Evolutionary conservation across 768 basidiomycete species (phyloP).

Genomic region (Brasilioporus rufonigricans): DNA sequence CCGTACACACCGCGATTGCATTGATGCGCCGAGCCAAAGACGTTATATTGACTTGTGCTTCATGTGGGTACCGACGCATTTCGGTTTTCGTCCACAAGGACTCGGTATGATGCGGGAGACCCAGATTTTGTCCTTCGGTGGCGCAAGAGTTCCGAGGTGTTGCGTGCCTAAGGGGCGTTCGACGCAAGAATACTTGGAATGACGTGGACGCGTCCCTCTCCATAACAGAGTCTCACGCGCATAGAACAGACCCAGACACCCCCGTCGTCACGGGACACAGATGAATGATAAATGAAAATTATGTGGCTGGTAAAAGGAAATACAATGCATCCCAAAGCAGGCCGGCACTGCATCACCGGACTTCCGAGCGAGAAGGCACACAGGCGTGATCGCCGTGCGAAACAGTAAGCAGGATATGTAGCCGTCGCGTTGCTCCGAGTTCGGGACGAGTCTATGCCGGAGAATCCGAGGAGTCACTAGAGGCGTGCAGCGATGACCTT

Average conservation of each 20-base stretch:
- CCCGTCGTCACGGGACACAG: not conserved
- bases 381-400: constrained; percentile 7
- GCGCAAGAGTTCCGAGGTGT: too few species aligned
- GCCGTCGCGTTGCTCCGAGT: not conserved
- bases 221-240: not conserved
- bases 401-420: not conserved
- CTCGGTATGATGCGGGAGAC: not conserved
- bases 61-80: not conserved
- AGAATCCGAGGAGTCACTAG: not conserved
- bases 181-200: too few species aligned
- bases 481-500: not conserved
- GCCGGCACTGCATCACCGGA: not conserved
- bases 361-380: not conserved
- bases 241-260: not conserved
- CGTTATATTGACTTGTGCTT: not conserved
- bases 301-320: not conserved
- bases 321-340: not conserved
- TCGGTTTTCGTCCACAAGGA: not conserved
- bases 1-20: too few species aligned
- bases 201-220: not conserved
- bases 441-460: not conserved
- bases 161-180: too few species aligned
- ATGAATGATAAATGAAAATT: not conserved
- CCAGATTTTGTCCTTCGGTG: too few species aligned
- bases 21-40: not conserved